Evolutionary conservation across 1,284 basidiomycete species (phyloP).

Genomic region (Tylopilus orsonianus): DNA sequence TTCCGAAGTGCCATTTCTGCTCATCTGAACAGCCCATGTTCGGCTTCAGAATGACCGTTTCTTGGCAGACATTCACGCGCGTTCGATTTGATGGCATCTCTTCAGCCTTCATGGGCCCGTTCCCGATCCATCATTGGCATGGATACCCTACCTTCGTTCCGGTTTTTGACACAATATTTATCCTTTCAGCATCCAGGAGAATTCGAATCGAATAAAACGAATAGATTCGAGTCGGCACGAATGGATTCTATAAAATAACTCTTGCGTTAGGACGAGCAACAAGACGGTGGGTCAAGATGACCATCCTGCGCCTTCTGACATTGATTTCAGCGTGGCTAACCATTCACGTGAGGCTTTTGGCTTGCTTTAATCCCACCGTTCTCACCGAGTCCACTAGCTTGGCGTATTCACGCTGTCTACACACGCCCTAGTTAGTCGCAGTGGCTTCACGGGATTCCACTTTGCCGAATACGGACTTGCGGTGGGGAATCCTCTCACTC

Average conservation of each 20-base stretch:
- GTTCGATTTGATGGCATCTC: neutral
- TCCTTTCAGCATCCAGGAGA: neutral
- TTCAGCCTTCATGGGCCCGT: neutral
- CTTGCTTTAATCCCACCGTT: neutral
- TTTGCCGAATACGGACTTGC: no score
- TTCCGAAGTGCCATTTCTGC: neutral
- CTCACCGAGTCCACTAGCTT: constrained; percentile 10
- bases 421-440: neutral
- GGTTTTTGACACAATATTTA: neutral
- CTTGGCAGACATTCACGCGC: neutral
- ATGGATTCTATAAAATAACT: constrained; percentile 2
- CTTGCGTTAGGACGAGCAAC: neutral
- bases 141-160: neutral
- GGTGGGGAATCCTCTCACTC: no score
- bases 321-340: neutral
- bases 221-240: neutral
- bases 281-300: constrained; percentile 10
- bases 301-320: constrained; percentile 1
- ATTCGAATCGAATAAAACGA: neutral
- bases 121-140: neutral
- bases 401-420: neutral
- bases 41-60: neutral
- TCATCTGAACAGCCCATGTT: neutral
- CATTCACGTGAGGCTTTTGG: neutral
- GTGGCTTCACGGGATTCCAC: no score